Evolutionary conservation across 2,329 filamentous ascomycete genomes (phyloP), one percentile per base, ranked within the genome.

Genomic region (Aspergillus pseudonomiae): DNA sequence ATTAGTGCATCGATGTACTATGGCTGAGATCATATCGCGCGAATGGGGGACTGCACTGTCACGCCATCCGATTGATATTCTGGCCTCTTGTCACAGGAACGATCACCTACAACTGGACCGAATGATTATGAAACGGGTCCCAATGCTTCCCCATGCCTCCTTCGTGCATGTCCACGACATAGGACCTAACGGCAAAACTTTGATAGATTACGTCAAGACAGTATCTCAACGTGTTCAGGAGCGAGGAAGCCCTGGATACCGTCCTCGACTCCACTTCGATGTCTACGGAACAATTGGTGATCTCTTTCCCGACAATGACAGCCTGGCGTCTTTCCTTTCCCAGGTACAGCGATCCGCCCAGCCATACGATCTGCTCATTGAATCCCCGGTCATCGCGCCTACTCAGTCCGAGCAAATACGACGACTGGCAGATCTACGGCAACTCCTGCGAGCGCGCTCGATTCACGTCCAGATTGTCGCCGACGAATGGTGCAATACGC

Each of bases 401-500:
- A 63, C 67, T 4, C 67, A 67, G 34, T 21, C 41, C 26, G 63
- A 60, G 5, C 67, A 68, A 41, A 68, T 67, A 26, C 54, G 52
- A n/a, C 63, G 34, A 43, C n/a, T 68, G 5, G 39, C 16, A 4
- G 36, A 57, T 9, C 45, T 68, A 11, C 58, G 60, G 11, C 36
- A 26, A 5, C 48, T 54, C 10, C 54, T 68, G 28, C 26, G 24
- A 16, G n/a, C 52, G 30, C 45, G 50, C 6, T 26, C 53, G 14
- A 56, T 63, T 16, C 43, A 54, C 6, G 63, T 66, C 21, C 59
- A 63, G 36, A 62, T 60, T 19, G 65, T 68, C 16, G 67, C 63
- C 9, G 65, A 68, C 21, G 67, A 68, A 57, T 68, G 67, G 67
- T 68, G 67, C 57, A 68, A 68, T 60, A 68, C 67, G 4, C 36